These are phyloP conservation scores for Coccomyxa subellipsoidea DNA, from an alignment of 163 green algal species.

Conservation along the genomic window DNA sequence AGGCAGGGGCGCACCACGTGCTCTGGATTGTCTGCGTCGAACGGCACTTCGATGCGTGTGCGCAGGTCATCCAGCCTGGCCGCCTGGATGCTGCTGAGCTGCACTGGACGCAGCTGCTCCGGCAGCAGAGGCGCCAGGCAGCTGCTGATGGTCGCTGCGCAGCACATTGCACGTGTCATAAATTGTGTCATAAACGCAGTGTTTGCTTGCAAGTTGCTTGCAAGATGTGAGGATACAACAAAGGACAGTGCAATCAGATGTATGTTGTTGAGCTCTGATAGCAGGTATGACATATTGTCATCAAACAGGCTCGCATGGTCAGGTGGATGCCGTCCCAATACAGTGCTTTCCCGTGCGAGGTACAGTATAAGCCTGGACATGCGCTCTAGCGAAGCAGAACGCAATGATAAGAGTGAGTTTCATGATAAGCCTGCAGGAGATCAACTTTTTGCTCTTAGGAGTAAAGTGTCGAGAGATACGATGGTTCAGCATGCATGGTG, in stretches of 20 bases:
- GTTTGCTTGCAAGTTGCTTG: neutral
- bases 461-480: too few species aligned
- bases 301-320: too few species aligned
- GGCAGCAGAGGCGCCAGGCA: conserved; percentile 10
- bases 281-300: too few species aligned
- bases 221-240: neutral
- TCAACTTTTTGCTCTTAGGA: too few species aligned
- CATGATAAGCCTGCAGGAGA: too few species aligned
- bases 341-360: too few species aligned
- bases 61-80: conserved; percentile 6
- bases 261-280: neutral
- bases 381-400: too few species aligned
- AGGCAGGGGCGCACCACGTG: conserved; percentile 1
- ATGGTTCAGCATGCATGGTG: neutral
- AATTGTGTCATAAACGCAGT: neutral
- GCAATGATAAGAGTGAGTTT: too few species aligned
- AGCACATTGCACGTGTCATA: neutral
- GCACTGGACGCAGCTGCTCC: neutral
- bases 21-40: neutral
- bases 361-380: too few species aligned
- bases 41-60: neutral
- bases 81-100: neutral
- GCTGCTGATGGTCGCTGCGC: conserved; percentile 14
- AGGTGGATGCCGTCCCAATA: too few species aligned
- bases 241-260: neutral